Evolutionary conservation across 352 stramenopile species (phyloP).

Genomic region (Phytophthora megakarya): DNA sequence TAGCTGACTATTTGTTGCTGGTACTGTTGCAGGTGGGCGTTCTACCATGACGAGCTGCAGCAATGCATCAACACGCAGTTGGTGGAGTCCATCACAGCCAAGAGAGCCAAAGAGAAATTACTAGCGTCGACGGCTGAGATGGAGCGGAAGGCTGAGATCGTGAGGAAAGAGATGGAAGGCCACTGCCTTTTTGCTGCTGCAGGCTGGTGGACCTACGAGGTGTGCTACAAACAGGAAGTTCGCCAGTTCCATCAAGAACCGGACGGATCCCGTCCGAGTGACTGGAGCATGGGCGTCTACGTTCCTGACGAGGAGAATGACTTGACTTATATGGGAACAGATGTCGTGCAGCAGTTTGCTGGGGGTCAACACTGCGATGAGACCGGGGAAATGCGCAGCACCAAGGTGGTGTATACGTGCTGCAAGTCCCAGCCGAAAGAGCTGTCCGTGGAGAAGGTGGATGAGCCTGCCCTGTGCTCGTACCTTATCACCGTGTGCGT

Average conservation of each 20-base stretch:
- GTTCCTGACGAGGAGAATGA: constrained; percentile 40
- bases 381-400: constrained; percentile 74
- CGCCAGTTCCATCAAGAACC: constrained; percentile 82
- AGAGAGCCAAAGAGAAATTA: constrained; percentile 44
- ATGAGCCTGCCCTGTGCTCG: constrained; percentile 81
- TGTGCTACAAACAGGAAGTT: constrained; percentile 84
- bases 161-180: constrained; percentile 55
- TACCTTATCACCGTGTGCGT: constrained; percentile 85
- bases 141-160: constrained; percentile 47
- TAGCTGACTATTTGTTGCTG: neutral
- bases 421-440: constrained; percentile 65
- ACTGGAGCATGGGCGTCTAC: constrained; percentile 87
- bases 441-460: constrained; percentile 69
- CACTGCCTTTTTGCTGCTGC: constrained; percentile 61
- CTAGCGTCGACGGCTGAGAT: constrained; percentile 38
- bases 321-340: constrained; percentile 28
- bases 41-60: constrained; percentile 80
- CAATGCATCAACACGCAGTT: constrained; percentile 70
- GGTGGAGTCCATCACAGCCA: constrained; percentile 52
- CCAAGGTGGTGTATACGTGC: constrained; percentile 79
- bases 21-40: constrained; percentile 61
- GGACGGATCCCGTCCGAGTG: constrained; percentile 67
- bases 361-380: constrained; percentile 85
- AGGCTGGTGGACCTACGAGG: constrained; percentile 87
- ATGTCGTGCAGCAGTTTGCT: constrained; percentile 75